Percentiles rank a stretch among this genome's conserved stretches.
phyloP scores from a whole-genome alignment of 768 basidiomycete genomes.

The Lactarius quietus region DNA sequence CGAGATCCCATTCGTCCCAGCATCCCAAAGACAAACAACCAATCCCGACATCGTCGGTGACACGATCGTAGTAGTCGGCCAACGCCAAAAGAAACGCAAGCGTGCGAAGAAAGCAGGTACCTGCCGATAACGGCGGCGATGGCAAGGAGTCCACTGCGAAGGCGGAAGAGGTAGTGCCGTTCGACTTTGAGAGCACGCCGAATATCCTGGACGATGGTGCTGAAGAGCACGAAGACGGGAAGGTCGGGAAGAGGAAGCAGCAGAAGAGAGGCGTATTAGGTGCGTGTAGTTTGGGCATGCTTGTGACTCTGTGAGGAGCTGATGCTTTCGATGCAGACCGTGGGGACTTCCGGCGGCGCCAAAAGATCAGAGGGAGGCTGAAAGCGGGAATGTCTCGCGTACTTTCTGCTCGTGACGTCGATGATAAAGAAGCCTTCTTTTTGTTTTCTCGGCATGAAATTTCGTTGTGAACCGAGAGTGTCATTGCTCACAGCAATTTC shows the following conservation, averaged over 20 bases:
- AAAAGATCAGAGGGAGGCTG: conserved; percentile 33
- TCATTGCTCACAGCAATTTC: too few relatives aligned
- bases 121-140: too few relatives aligned
- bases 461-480: too few relatives aligned
- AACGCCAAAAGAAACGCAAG: too few relatives aligned
- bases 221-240: conserved; percentile 46
- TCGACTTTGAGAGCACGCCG: too few relatives aligned
- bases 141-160: too few relatives aligned
- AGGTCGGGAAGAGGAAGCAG: conserved; percentile 34
- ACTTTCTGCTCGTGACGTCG: conserved; percentile 30
- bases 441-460: background rate
- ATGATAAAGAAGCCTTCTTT: background rate
- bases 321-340: conserved; percentile 19
- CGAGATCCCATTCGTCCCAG: too few relatives aligned
- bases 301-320: too few relatives aligned
- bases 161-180: too few relatives aligned
- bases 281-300: too few relatives aligned
- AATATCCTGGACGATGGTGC: too few relatives aligned
- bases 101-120: too few relatives aligned
- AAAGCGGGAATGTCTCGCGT: conserved; percentile 36
- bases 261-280: conserved; percentile 35
- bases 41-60: conserved; percentile 46
- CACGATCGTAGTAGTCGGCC: conserved; percentile 69
- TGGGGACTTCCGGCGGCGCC: conserved; percentile 35
- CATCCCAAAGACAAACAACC: conserved; percentile 46